Base-by-base conservation (phyloP, 805 yeast genomes). In the Zygosaccharomyces bisporus region DNA sequence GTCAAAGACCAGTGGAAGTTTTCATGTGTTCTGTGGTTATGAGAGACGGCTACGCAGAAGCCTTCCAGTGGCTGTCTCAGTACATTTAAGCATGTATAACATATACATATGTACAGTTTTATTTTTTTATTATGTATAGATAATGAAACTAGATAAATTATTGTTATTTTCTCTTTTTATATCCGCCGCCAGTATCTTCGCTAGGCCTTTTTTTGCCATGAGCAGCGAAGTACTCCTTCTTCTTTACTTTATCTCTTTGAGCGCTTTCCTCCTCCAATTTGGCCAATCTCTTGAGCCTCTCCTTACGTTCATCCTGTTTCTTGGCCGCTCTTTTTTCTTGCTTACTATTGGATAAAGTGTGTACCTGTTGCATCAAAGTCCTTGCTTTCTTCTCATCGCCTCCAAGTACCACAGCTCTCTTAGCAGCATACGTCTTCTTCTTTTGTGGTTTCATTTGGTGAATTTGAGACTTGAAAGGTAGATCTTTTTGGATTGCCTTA, bases 11-110 rank as follows among this genome's bases (percentile, higher is more conserved):
- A 40, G 81, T 91, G 46, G 99, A 93, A 73, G 80, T 93, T 36
- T 93, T 80, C 70, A 93, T 93, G 98, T 91, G 96, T 70, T 88
- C 96, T 20, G 95, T 93, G 54, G 96, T 90, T 45, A 86, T 90
- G 96, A 87, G 98, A 78, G 90, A 87, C 69, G 99, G 99, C 60
- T 93, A 93, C 69, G 95, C 95, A 49, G 98, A 93, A 60, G 99
- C 95, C 52, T 89, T 93, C 79, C 86, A 88, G 77, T 93, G 97
- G 98, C 80, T 93, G 63, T 88, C 96, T 50, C 95, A 93, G 73
- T 91, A 86, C 71, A 91, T 91, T 59, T 91, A 77, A 33, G 20
- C 35, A 17, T 21, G 12, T 43, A 31, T 14, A 27, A 27, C 14
- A 18, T 24, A 29, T 16, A 24, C 34, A 33, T 23, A 19, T 27